phyloP scores from a whole-genome alignment of 2,329 filamentous ascomycete species.

The Lasiodiplodia sp. region DNA sequence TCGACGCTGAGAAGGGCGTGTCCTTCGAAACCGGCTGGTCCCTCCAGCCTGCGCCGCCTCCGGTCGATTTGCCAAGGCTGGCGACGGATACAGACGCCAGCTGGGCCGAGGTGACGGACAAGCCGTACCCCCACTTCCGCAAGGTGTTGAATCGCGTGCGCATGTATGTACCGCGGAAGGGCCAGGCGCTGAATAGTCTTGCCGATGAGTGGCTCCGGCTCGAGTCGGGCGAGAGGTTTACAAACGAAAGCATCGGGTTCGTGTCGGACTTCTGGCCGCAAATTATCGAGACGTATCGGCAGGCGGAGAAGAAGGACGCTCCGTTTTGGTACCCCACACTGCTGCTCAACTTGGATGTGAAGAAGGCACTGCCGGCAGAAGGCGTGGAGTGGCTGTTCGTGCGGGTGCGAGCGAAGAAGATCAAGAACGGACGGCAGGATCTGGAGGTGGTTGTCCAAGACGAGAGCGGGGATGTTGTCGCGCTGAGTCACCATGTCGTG shows the following conservation, averaged over 20 bases:
- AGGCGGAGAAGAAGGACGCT: slow-evolving; percentile 40
- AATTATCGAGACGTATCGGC: slow-evolving; percentile 61
- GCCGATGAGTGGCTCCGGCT: slow-evolving; percentile 74
- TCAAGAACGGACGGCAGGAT: slow-evolving; percentile 77
- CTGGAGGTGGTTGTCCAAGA: slow-evolving; percentile 74
- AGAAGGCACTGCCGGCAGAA: slow-evolving; percentile 71
- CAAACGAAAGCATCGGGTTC: slow-evolving; percentile 68
- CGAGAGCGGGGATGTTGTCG: slow-evolving; percentile 68
- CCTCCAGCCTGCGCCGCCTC: slow-evolving; percentile 54
- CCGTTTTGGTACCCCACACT: slow-evolving; percentile 79
- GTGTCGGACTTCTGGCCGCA: slow-evolving; percentile 74
- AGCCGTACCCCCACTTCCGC: slow-evolving; percentile 55
- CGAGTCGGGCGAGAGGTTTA: slow-evolving; percentile 67
- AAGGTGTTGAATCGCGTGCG: slow-evolving; percentile 60
- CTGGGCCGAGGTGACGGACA: slow-evolving; percentile 55
- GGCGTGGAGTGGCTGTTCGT: slow-evolving; percentile 78
- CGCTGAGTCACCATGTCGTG: slow-evolving; percentile 71
- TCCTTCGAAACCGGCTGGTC: slow-evolving; percentile 63
- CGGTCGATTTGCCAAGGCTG: slow-evolving; percentile 53
- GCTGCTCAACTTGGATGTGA: slow-evolving; percentile 77
- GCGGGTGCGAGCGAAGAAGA: slow-evolving; percentile 69
- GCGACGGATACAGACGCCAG: slow-evolving; percentile 53
- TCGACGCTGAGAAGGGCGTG: slow-evolving; percentile 65
- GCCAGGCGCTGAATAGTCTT: slow-evolving; percentile 48
- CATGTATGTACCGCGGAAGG: slow-evolving; percentile 60